Evolutionary conservation across 1,284 basidiomycete species (phyloP), one percentile per base, ranked within the genome.

Genomic region (Microbotryum saponariae): DNA sequence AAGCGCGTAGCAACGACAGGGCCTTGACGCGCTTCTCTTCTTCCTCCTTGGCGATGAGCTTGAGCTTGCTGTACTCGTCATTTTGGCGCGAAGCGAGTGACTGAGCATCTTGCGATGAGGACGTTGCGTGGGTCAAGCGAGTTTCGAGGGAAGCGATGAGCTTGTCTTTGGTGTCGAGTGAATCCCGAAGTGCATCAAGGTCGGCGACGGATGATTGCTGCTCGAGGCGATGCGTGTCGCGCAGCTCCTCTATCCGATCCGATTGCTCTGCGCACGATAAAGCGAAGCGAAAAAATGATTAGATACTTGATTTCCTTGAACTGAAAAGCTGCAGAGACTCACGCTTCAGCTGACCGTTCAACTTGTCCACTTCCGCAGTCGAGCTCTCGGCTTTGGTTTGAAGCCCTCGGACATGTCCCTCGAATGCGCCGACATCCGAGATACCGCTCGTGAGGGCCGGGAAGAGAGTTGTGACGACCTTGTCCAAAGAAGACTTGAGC

Each of bases 1-100:
- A 88, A 2, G 90, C 70, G 87, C 78, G 94, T 65, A 97, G 78
- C 37, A 94, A 77, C 55, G 84, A 86, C 64, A 96, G 87, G 0
- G 91, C 91, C 73, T 96, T 97, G n/a, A 84, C 82, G 16, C 92
- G 84, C 75, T 96, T 96, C 76, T 97, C 92, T 74, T 96, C 92
- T 73, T 96, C 92, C 67, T 94, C 91, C 74, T 89, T 93, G 2
- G 84, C 85, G 2, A 79, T 65, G 14, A 77, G 78, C 67, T 84
- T 85, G 2, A 82, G 77, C 61, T 82, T 83, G 59, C 61, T 54
- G 60, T 63, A 59, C 56, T 66, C 59, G 18, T 73, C 65, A 0
- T 74, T 70, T 8, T 77, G 70, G 7, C 57, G 87, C 10, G 76
- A 74, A 1, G 91, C 73, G 12, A 42, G 37, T 42, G 37, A 42